Conservation (phyloP, 2,329 filamentous ascomycete species). For the Emydomyces testavorans region DNA sequence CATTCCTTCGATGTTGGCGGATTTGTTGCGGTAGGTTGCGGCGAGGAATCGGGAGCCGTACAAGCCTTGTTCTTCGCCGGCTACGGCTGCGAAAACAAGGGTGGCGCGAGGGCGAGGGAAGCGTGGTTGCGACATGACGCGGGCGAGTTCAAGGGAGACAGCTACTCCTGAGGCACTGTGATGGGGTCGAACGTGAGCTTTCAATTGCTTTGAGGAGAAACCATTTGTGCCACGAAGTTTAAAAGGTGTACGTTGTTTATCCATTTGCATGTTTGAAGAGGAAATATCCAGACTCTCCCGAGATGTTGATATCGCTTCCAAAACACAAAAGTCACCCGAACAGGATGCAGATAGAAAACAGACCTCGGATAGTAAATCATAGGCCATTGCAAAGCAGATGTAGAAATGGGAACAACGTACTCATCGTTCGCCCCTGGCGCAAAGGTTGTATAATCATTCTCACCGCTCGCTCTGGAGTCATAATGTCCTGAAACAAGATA, state of each 20-base stretch:
- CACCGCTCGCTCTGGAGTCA: conserved; percentile 7
- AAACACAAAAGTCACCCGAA: not conserved
- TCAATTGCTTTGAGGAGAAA: not conserved
- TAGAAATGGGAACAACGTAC: conserved; percentile 1
- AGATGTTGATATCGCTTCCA: not conserved
- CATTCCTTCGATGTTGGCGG: conserved; percentile 13
- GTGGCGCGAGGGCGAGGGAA: conserved; percentile 11
- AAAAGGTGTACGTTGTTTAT: not conserved
- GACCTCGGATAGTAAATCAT: not conserved
- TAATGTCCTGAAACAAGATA: conserved; percentile 13
- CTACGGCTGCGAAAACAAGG: conserved; percentile 13
- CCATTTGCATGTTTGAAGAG: not conserved
- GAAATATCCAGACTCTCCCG: not conserved
- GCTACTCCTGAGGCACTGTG: conserved; percentile 12
- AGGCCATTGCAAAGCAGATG: not conserved
- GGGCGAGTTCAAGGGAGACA: conserved; percentile 13
- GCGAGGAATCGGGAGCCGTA: conserved; percentile 11
- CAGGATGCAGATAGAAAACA: not conserved
- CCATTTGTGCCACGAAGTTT: not conserved
- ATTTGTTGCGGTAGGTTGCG: conserved; percentile 10
- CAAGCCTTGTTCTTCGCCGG: conserved; percentile 13
- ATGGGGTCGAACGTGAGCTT: not conserved
- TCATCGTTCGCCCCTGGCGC: conserved; percentile 13
- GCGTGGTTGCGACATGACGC: conserved; percentile 12
- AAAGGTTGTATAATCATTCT: conserved; percentile 10